Base-by-base conservation (phyloP, 768 basidiomycete genomes). In the Calocera viscosa region DNA sequence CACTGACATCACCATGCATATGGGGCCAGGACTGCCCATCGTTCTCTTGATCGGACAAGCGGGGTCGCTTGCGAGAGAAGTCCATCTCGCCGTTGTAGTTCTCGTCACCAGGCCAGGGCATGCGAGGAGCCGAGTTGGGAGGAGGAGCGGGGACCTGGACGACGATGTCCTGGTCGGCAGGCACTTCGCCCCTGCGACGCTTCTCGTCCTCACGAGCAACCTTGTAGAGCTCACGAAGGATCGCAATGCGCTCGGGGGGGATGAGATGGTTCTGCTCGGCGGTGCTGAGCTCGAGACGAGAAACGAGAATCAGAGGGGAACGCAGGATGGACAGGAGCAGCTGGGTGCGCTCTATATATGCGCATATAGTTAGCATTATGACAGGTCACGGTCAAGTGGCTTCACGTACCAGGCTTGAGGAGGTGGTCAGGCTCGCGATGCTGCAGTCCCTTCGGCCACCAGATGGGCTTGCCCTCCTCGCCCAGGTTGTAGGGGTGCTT, bases 381-480 rank as follows among this genome's bases (percentile, higher is more conserved):
- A 5, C 0, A 38, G 11, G 0, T 2, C 24, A 33, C 32, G 17
- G 3, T 22, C 7, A 47, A 49, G 24, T 41, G 22, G 17, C 38
- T 12, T 32, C n/a, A 72, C 76, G 71, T 49, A 77, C 78, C 76
- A 33, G 70, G 67, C 68, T 79, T 77, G 64, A 68, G 68, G 12
- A 79, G 68, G 60, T 79, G 77, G 65, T 79, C 78, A 1, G 78
- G 78, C 68, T 78, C 77, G 47, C 74, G 71, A 67, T 79, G 78
- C 32, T 74, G 72, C 10, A 78, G 69, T 34, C 70, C 72, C 40
- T 70, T 67, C 2, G 78, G 78, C 78, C 78, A 79, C 78, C 78
- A 79, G 5, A 66, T 67, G 0, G 78, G 78, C 66, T 73, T 75
- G n/a, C 68, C 63, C 28, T 72, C 74, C 35, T 78, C 77, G 16